Evolutionary conservation across 192 early-diverging fungal species (phyloP).

Genomic region (Coemansia sp.): DNA sequence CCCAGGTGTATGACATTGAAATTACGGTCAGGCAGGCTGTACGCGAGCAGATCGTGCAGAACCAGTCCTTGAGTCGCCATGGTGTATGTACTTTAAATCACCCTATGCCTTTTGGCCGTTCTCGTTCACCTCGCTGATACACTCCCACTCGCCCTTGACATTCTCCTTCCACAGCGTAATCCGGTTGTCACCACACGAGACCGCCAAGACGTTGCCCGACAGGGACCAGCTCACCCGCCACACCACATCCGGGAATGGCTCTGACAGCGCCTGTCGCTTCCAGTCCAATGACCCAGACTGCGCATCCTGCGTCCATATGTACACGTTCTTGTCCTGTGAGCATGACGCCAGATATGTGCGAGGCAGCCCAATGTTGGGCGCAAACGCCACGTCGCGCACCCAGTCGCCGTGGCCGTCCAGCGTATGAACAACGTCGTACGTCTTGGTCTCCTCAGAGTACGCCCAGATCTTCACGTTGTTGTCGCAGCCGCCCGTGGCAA

Average conservation of each 20-base stretch:
- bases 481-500: constrained; percentile 94
- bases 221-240: constrained; percentile 98
- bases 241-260: constrained; percentile 91
- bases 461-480: constrained; percentile 94
- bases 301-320: constrained; percentile 91
- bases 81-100: neutral
- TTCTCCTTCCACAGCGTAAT: constrained; percentile 97
- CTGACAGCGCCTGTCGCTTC: constrained; percentile 69
- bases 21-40: neutral
- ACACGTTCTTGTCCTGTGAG: constrained; percentile 96
- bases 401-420: constrained; percentile 94
- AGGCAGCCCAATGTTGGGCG: constrained; percentile 90
- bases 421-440: constrained; percentile 74
- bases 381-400: constrained; percentile 97
- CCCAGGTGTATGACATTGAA: neutral
- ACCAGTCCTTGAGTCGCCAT: neutral
- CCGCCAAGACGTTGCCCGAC: constrained; percentile 93
- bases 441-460: constrained; percentile 65
- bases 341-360: constrained; percentile 88
- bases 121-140: constrained; percentile 70
- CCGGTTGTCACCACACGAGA: constrained; percentile 88
- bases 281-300: constrained; percentile 58
- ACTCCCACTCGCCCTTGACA: constrained; percentile 85
- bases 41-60: too few relatives aligned
- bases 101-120: constrained; percentile 25